Percentiles rank a stretch among this genome's conserved stretches.
These are phyloP conservation scores for Macrocystidia cucumis DNA, from an alignment of 1,284 basidiomycete species.

Conservation along the genomic window DNA sequence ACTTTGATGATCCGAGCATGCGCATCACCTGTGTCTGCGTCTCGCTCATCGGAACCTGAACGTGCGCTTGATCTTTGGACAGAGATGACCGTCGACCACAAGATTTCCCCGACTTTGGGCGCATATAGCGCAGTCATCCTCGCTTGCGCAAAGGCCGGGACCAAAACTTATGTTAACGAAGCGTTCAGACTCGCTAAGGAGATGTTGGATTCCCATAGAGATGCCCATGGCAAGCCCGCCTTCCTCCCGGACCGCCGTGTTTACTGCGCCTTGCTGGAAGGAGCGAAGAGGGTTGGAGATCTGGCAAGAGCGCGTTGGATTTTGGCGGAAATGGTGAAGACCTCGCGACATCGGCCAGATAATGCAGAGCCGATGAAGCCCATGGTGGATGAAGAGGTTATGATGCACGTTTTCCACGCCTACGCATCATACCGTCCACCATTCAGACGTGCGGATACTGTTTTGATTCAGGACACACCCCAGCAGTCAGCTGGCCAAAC, in stretches of 20 bases:
- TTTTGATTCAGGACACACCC: slow-evolving; percentile 18
- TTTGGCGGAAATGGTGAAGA: slow-evolving; percentile 74
- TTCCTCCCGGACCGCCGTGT: slow-evolving; percentile 65
- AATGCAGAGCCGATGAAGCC: slow-evolving; percentile 15
- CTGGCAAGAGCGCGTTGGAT: slow-evolving; percentile 84
- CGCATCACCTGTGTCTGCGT: slow-evolving; percentile 39
- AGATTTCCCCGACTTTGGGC: slow-evolving; percentile 54
- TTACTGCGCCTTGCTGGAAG: slow-evolving; percentile 82
- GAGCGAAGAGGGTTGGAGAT: slow-evolving; percentile 84
- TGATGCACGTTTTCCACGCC: slow-evolving; percentile 83
- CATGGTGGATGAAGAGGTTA: slow-evolving; percentile 62
- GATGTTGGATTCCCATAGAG: slow-evolving; percentile 72
- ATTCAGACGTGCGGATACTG: slow-evolving; percentile 43
- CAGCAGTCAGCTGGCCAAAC: background rate
- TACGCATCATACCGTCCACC: slow-evolving; percentile 80
- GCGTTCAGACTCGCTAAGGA: slow-evolving; percentile 74
- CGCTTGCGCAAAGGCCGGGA: slow-evolving; percentile 63
- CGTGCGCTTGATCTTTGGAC: slow-evolving; percentile 90
- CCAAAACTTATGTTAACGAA: slow-evolving; percentile 60
- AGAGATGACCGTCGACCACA: slow-evolving; percentile 77
- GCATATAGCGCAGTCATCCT: slow-evolving; percentile 82
- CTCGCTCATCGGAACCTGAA: slow-evolving; percentile 66
- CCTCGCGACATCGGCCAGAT: slow-evolving; percentile 13
- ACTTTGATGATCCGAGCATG: slow-evolving; percentile 87
- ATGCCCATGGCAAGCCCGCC: slow-evolving; percentile 45